Conservation (phyloP, 345 rosid species). For the Microthlaspi erraticum region DNA sequence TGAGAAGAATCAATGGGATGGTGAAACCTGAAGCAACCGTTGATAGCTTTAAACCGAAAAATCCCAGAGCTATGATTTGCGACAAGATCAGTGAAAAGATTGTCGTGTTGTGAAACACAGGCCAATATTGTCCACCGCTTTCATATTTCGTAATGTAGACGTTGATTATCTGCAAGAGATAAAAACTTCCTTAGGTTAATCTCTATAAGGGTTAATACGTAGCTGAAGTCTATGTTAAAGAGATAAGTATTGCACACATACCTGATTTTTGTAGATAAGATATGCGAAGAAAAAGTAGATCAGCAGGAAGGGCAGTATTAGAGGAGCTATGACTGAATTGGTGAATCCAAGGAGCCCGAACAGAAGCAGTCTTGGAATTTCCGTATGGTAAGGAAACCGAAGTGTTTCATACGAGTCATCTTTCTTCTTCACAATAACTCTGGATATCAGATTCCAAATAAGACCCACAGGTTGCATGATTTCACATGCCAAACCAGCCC, state of each 20-base stretch:
- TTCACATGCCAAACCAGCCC: constrained; percentile 85
- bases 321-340: constrained; percentile 82
- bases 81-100: constrained; percentile 84
- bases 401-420: constrained; percentile 50
- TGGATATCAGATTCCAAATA: constrained; percentile 54
- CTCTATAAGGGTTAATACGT: neutral
- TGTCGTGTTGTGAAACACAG: constrained; percentile 80
- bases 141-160: constrained; percentile 76
- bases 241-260: neutral
- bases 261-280: constrained; percentile 77
- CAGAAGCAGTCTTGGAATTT: constrained; percentile 78
- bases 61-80: constrained; percentile 82
- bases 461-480: constrained; percentile 69
- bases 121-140: constrained; percentile 90
- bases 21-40: constrained; percentile 78
- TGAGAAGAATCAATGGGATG: constrained; percentile 68
- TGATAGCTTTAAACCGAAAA: constrained; percentile 76
- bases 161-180: constrained; percentile 68
- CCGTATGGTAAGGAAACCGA: constrained; percentile 84
- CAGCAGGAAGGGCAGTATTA: constrained; percentile 78
- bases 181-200: neutral
- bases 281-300: constrained; percentile 72
- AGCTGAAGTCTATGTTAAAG: constrained; percentile 18
- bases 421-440: constrained; percentile 50
- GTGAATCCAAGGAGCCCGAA: constrained; percentile 90